phyloP scores from a whole-genome alignment of 1,284 basidiomycete species.

The Ceratobasidium theobromae region DNA sequence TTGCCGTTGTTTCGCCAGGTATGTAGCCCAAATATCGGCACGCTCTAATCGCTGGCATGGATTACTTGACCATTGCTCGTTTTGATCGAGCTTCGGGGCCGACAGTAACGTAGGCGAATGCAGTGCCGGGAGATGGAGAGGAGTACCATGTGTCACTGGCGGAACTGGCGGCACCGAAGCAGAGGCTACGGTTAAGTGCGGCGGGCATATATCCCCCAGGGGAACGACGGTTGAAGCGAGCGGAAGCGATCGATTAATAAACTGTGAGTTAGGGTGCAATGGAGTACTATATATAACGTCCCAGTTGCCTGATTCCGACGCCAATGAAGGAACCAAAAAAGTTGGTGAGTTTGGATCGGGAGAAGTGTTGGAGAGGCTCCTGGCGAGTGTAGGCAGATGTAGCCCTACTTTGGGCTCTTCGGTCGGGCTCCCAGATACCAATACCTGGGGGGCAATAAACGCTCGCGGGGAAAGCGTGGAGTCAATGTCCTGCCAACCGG shows the following conservation, averaged over 20 bases:
- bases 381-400: too few relatives aligned
- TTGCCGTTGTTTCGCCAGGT: constrained; percentile 7
- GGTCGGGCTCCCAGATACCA: too few relatives aligned
- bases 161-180: too few relatives aligned
- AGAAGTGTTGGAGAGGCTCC: too few relatives aligned
- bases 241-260: background rate
- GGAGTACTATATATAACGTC: background rate
- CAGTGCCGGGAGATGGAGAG: background rate
- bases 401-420: too few relatives aligned
- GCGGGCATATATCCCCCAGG: constrained; percentile 5
- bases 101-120: background rate
- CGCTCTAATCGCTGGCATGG: background rate
- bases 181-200: too few relatives aligned
- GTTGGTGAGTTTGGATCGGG: too few relatives aligned
- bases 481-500: too few relatives aligned
- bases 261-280: background rate
- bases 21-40: background rate
- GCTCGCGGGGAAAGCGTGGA: too few relatives aligned
- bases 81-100: constrained; percentile 4
- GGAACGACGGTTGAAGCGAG: background rate
- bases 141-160: background rate
- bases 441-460: too few relatives aligned
- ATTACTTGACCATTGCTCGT: background rate
- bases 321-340: too few relatives aligned
- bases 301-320: too few relatives aligned